Base-by-base conservation (phyloP, 1,139 yeast species). In the Scheffersomyces stambukii region DNA sequence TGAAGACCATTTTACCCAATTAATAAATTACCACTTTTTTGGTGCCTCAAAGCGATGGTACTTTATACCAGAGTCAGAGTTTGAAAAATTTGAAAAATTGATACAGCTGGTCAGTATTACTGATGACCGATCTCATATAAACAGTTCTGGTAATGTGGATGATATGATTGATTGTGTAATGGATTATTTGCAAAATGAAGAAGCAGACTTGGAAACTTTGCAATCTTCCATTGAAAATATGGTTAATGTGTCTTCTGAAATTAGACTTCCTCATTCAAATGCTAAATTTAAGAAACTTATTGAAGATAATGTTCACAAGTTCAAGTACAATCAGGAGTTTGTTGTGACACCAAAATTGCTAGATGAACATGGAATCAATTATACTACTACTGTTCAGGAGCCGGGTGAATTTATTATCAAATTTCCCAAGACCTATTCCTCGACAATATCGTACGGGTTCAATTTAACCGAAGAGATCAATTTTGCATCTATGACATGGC, bases 41-140 rank as follows among this genome's bases (percentile, higher is more conserved):
- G 95, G 95, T 6, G 80, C 79, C 4, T 57, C 71, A 15, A 80
- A 77, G 46, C 59, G 80, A n/a, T 83, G 95, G 94, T 84, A 81
- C 44, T 76, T 86, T 24, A 71, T 88, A 12, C 81, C 91, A 0
- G 86, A 83, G n/a, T 62, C 63, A 39, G 77, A 77, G 32, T 75
- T 79, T 29, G 73, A 61, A 6, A 70, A 70, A 36, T 84, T 80
- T 48, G 94, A 86, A 46, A 40, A 43, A 1, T 54, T 78, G 14
- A 14, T 60, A 1, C 26, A 24, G 19, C 53, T 54, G 19, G 35
- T 50, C 2, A 48, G 43, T 19, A 19, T 26, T 5, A 28, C 27
- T 4, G 27, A 32, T 5, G 37, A 40, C 24, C 32, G 50, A 31
- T 42, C 51, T 4, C 48, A 53, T 33, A 32, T 50, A 11, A 57